phyloP scores from a whole-genome alignment of 441 rosid genomes.

The Croton setiger region DNA sequence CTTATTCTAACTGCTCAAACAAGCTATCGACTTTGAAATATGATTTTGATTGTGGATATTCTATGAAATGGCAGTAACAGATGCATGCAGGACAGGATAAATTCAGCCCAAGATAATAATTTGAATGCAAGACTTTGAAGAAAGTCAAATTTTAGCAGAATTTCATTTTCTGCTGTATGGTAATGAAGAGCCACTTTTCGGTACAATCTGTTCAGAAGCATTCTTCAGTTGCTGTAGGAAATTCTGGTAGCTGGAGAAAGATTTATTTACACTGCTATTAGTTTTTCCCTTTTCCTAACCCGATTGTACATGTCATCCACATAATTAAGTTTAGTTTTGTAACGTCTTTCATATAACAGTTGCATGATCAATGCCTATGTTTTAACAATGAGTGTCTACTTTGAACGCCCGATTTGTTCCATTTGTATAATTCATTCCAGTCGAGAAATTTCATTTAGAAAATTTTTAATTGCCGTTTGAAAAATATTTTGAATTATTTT shows the following conservation, averaged over 20 bases:
- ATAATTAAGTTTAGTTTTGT: background rate
- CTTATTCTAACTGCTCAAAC: background rate
- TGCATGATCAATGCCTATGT: background rate
- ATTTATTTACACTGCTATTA: background rate
- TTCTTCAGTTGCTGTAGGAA: background rate
- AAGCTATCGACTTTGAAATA: too few species aligned
- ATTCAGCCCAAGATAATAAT: constrained; percentile 21
- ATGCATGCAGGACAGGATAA: constrained; percentile 19
- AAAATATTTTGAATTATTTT: too few species aligned
- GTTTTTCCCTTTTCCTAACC: background rate
- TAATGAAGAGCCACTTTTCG: background rate
- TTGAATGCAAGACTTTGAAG: background rate
- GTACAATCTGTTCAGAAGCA: background rate
- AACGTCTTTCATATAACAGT: background rate
- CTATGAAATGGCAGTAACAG: constrained; percentile 26
- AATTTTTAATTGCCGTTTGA: too few species aligned
- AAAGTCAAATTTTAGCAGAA: background rate
- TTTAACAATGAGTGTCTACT: background rate
- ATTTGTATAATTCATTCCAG: too few species aligned
- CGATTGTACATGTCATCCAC: background rate
- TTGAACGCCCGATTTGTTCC: too few species aligned
- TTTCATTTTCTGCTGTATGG: background rate
- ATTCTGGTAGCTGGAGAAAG: background rate
- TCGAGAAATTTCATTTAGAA: too few species aligned
- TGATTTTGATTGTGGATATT: background rate